Percentiles rank a stretch among this genome's conserved stretches.
phyloP scores from a whole-genome alignment of 2,329 filamentous ascomycete species.

The Alternaria sp. region DNA sequence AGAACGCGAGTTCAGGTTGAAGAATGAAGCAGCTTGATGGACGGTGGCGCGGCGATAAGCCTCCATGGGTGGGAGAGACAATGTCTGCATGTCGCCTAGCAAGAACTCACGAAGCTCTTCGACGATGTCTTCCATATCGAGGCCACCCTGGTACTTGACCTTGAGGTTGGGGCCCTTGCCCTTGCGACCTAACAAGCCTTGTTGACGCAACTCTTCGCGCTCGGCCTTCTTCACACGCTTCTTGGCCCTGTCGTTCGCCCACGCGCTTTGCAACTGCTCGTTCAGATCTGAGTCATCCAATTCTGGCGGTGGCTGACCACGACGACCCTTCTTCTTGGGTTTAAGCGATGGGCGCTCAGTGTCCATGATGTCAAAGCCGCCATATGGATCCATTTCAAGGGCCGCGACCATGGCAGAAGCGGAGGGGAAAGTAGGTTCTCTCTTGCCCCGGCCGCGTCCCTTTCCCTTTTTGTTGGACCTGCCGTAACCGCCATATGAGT shows the following conservation, averaged over 20 bases:
- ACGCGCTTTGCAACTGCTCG: conserved; percentile 47
- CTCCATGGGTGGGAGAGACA: conserved; percentile 83
- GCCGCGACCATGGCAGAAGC: conserved; percentile 64
- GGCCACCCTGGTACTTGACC: conserved; percentile 74
- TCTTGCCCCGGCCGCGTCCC: conserved; percentile 21
- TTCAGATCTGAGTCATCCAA: conserved; percentile 54
- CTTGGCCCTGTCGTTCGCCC: conserved; percentile 54
- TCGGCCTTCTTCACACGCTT: conserved; percentile 56
- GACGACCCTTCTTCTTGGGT: conserved; percentile 68
- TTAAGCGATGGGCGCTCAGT: conserved; percentile 73
- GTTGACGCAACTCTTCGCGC: conserved; percentile 53
- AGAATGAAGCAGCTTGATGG: conserved; percentile 76
- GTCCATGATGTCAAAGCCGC: conserved; percentile 85
- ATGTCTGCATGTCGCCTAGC: conserved; percentile 65
- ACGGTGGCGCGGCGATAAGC: conserved; percentile 77
- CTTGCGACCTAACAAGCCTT: conserved; percentile 54
- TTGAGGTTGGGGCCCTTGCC: conserved; percentile 59
- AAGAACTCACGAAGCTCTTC: conserved; percentile 77
- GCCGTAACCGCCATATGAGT: conserved; percentile 23
- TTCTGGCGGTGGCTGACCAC: conserved; percentile 57
- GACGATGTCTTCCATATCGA: conserved; percentile 72
- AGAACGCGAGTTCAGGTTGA: conserved; percentile 85
- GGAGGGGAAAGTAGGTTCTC: conserved; percentile 54
- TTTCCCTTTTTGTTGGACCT: conserved; percentile 36
- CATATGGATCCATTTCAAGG: conserved; percentile 65